phyloP scores from a whole-genome alignment of 2,329 filamentous ascomycete species.

The Clonostachys byssicola region DNA sequence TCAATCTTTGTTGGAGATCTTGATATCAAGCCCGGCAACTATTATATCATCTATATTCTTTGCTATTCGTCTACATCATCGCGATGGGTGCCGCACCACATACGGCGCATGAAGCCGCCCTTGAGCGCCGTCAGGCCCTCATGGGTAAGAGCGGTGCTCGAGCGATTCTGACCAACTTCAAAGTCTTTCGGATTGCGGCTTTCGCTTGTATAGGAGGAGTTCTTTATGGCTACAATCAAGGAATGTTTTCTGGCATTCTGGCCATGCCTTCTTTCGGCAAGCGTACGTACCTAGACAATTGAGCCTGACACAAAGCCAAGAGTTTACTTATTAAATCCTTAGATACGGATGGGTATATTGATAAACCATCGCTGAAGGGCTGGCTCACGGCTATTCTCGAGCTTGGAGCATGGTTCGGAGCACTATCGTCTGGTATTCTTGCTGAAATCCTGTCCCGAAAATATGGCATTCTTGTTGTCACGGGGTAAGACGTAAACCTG shows the following conservation, averaged over 20 bases:
- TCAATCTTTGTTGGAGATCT: no score
- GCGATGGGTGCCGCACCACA: no score
- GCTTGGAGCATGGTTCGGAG: constrained; percentile 74
- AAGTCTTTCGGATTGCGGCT: constrained; percentile 54
- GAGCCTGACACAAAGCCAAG: background rate
- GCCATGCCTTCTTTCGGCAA: constrained; percentile 49
- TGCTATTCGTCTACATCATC: no score
- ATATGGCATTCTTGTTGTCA: constrained; percentile 63
- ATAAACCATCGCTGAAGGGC: constrained; percentile 50
- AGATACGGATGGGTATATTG: constrained; percentile 49
- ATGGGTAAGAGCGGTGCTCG: constrained; percentile 47
- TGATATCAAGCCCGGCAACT: no score
- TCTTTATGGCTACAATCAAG: constrained; percentile 71
- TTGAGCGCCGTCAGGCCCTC: constrained; percentile 44
- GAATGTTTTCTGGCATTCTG: constrained; percentile 55
- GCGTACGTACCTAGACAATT: constrained; percentile 27
- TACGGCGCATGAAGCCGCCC: constrained; percentile 42
- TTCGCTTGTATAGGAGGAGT: constrained; percentile 62
- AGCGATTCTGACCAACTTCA: constrained; percentile 54
- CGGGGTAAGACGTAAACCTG: constrained; percentile 11
- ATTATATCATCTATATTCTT: no score
- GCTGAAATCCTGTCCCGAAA: constrained; percentile 68
- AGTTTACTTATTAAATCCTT: background rate
- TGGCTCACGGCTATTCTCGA: constrained; percentile 67
- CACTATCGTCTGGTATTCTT: constrained; percentile 65